Evolutionary conservation across 73 alveolate genomes (phyloP).

Genomic region (Symbiodinium natans): DNA sequence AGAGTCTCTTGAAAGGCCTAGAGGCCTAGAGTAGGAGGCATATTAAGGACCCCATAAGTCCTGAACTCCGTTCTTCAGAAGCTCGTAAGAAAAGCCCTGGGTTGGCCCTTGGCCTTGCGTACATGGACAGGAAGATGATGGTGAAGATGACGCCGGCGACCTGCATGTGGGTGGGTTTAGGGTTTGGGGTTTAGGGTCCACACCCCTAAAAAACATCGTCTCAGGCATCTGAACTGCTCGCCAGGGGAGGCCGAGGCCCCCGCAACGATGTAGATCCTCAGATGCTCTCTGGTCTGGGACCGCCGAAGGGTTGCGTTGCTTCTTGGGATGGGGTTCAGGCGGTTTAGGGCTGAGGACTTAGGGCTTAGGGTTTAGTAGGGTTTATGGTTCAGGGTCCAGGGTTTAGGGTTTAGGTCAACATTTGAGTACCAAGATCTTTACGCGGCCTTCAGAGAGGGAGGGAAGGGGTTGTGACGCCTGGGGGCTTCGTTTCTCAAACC

Average conservation of each 20-base stretch:
- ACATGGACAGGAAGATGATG: constrained; percentile 91
- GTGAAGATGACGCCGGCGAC: constrained; percentile 91
- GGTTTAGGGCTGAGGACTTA: background rate
- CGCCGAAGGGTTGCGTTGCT: background rate
- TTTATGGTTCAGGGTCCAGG: background rate
- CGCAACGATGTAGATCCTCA: background rate
- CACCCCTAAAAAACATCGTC: background rate
- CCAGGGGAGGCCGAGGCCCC: background rate
- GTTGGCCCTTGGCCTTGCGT: constrained; percentile 46
- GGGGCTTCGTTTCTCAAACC: no score
- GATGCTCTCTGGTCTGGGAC: no score
- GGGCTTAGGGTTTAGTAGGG: background rate
- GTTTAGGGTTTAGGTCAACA: background rate
- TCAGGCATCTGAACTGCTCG: no score
- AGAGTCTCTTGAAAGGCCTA: no score
- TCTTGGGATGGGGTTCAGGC: no score
- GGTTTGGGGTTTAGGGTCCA: background rate
- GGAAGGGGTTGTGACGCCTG: no score
- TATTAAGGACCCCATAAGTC: no score
- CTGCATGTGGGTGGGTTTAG: background rate
- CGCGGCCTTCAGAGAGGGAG: no score
- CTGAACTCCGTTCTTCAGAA: no score
- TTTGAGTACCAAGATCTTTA: no score
- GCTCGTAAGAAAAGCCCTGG: no score
- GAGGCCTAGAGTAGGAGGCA: no score